Conservation (phyloP, 2,329 filamentous ascomycete species). For the Claviceps spartinae region DNA sequence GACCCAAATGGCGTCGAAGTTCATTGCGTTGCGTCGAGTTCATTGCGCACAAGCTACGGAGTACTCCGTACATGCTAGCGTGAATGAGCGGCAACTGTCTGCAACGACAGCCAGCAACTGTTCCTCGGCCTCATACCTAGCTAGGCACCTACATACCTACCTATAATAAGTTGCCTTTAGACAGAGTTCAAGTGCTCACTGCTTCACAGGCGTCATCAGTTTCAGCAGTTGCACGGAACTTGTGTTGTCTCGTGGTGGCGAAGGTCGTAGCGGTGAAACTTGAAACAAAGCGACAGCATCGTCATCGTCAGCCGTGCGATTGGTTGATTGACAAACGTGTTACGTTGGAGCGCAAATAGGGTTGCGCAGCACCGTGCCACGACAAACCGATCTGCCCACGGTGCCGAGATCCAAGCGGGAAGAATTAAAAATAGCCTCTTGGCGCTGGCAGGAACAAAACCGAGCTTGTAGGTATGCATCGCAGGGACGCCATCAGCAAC, state of each 20-base stretch:
- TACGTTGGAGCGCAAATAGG: not conserved
- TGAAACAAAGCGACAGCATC: not conserved
- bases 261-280: too few species aligned
- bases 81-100: not conserved
- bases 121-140: not conserved
- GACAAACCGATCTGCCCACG: not conserved
- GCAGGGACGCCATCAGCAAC: too few species aligned
- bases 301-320: not conserved
- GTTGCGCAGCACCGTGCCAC: not conserved
- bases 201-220: too few species aligned
- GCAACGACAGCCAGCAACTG: not conserved
- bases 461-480: too few species aligned
- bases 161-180: not conserved
- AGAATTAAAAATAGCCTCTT: too few species aligned
- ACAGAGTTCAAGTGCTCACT: not conserved
- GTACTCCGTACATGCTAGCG: not conserved
- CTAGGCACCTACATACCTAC: too few species aligned
- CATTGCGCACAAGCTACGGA: not conserved
- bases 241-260: too few species aligned
- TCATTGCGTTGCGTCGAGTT: not conserved
- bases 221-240: too few species aligned
- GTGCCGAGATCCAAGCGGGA: constrained; percentile 1
- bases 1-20: not conserved
- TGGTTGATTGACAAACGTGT: not conserved
- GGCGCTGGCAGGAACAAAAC: too few species aligned